Conservation (phyloP, 2,329 filamentous ascomycete genomes). For the Neoascochyta sp. region DNA sequence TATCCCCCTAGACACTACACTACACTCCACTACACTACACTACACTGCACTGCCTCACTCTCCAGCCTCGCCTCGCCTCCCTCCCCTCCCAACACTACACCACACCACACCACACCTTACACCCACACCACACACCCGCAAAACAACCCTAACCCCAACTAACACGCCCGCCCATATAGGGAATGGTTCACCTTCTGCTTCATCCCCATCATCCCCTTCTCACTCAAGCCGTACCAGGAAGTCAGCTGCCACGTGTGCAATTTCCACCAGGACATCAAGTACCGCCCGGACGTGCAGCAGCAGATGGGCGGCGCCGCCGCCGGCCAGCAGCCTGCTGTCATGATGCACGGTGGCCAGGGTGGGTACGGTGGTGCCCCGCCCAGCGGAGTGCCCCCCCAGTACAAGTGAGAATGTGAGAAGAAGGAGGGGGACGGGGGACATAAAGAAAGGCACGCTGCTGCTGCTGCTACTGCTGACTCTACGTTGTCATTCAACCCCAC, state of each 20-base stretch:
- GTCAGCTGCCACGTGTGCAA: conserved; percentile 72
- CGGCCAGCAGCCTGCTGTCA: conserved; percentile 14
- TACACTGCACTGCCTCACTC: conserved; percentile 1
- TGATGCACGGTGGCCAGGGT: conserved; percentile 22
- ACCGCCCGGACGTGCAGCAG: conserved; percentile 37
- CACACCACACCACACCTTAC: not conserved
- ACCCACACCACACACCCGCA: not conserved
- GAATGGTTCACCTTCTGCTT: conserved; percentile 78
- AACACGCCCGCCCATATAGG: conserved; percentile 22
- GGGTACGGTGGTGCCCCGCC: conserved; percentile 10
- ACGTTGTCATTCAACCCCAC: too few relatives aligned
- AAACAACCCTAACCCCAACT: conserved; percentile 1
- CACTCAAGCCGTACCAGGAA: conserved; percentile 55
- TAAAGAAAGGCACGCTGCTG: too few relatives aligned
- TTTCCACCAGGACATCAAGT: conserved; percentile 61
- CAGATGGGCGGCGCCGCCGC: conserved; percentile 19
- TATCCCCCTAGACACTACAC: not conserved
- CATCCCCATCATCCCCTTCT: conserved; percentile 69
- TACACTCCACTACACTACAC: too few relatives aligned
- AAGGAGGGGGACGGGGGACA: not conserved
- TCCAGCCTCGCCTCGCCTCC: conserved; percentile 1
- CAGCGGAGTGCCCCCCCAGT: conserved; percentile 24
- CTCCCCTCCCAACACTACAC: conserved; percentile 1
- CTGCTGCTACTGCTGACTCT: too few relatives aligned
- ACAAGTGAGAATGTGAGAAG: conserved; percentile 10